Conservation (phyloP, 2,329 filamentous ascomycete genomes). For the Nannizziopsis arthrosporioides region DNA sequence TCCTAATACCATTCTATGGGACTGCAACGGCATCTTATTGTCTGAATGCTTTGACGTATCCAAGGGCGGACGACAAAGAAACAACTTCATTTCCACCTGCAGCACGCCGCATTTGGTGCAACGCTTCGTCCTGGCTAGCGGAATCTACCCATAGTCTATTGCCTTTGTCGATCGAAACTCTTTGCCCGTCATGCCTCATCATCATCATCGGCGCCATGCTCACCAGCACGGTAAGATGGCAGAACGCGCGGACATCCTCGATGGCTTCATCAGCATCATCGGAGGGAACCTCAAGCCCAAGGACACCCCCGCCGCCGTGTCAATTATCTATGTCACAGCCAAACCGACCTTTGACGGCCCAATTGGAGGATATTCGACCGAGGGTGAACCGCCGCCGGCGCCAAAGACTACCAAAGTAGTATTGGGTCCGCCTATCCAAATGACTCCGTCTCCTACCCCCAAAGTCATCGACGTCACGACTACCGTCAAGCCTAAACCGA, state of each 20-base stretch:
- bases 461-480: conserved; percentile 12
- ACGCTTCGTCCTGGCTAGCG: too few relatives aligned
- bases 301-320: conserved; percentile 18
- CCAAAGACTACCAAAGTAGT: conserved; percentile 7
- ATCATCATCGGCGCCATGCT: conserved; percentile 11
- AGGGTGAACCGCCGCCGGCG: conserved; percentile 12
- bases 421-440: conserved; percentile 23
- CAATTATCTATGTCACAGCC: conserved; percentile 41
- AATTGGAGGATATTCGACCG: conserved; percentile 39
- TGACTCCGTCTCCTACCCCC: conserved; percentile 13
- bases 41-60: too few relatives aligned
- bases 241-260: conserved; percentile 1
- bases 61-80: too few relatives aligned
- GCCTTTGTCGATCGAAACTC: too few relatives aligned
- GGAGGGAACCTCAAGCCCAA: conserved; percentile 1
- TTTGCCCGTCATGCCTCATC: conserved; percentile 10
- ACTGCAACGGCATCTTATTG: too few relatives aligned
- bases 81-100: too few relatives aligned
- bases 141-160: too few relatives aligned
- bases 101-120: too few relatives aligned
- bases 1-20: neutral
- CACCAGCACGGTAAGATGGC: conserved; percentile 2
- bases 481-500: conserved; percentile 15
- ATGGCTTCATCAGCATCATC: conserved; percentile 5
- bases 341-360: conserved; percentile 42